Evolutionary conservation across 75 land plant genomes (phyloP).

Genomic region (Chamaecyparis obtusa): DNA sequence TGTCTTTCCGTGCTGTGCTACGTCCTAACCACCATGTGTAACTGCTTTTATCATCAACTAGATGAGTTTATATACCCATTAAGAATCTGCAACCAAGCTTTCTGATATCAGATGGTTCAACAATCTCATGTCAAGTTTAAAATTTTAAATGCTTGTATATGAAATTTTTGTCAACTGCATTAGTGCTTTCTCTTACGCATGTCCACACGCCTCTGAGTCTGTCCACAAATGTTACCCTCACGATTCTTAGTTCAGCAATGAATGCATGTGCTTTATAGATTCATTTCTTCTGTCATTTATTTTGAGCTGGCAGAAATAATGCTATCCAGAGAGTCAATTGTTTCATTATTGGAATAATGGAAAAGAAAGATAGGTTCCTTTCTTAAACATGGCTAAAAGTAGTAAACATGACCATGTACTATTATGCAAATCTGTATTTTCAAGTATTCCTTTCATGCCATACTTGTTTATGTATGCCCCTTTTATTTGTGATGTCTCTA

Average conservation of each 20-base stretch:
- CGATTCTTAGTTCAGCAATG: not conserved
- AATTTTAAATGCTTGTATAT: no score
- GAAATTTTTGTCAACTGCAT: not conserved
- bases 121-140: no score
- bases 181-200: not conserved
- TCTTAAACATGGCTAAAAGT: not conserved
- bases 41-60: no score
- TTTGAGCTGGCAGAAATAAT: not conserved
- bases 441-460: not conserved
- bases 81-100: no score
- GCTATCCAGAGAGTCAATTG: not conserved
- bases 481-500: not conserved
- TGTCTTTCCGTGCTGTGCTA: no score
- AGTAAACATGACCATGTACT: not conserved
- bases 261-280: not conserved
- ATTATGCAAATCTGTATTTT: no score
- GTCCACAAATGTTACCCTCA: not conserved
- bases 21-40: no score
- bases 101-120: no score
- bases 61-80: no score
- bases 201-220: not conserved
- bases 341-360: no score
- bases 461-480: not conserved
- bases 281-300: no score
- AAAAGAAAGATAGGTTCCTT: not conserved